Evolutionary conservation across 176 grass and related monocot species (phyloP).

Genomic region (Carex parvula): DNA sequence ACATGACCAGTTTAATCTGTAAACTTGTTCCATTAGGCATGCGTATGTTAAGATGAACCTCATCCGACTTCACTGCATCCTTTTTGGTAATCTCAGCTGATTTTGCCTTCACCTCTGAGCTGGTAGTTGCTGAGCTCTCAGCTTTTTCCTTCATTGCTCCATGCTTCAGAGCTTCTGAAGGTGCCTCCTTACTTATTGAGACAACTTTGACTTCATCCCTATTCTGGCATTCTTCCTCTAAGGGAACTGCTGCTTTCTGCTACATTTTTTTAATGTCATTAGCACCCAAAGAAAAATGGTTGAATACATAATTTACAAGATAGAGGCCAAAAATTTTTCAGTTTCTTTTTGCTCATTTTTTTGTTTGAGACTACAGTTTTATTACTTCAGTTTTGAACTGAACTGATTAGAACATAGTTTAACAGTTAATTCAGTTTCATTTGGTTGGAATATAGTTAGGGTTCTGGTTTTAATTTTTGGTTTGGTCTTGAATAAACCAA

Average conservation of each 20-base stretch:
- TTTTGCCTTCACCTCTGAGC: background rate
- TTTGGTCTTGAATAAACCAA: background rate
- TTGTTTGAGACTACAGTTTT: background rate
- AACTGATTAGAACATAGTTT: background rate
- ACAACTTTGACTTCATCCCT: slow-evolving; percentile 30
- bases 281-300: background rate
- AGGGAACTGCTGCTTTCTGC: slow-evolving; percentile 38
- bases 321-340: background rate
- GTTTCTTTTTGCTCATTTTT: slow-evolving; percentile 1
- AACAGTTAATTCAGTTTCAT: background rate
- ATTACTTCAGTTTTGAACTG: background rate
- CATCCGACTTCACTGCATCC: slow-evolving; percentile 34
- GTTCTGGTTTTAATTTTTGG: background rate
- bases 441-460: background rate
- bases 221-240: slow-evolving; percentile 32
- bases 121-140: slow-evolving; percentile 21
- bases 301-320: background rate
- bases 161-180: background rate
- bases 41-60: slow-evolving; percentile 70
- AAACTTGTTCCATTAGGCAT: slow-evolving; percentile 75
- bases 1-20: slow-evolving; percentile 67
- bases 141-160: background rate
- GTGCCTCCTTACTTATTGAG: slow-evolving; percentile 30
- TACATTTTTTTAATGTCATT: background rate
- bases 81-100: slow-evolving; percentile 18